A percentile compares a stretch with the other conserved stretches of the same genome.
Evolutionary conservation across 441 rosid species (phyloP).

Genomic region (Adansonia gregorii): DNA sequence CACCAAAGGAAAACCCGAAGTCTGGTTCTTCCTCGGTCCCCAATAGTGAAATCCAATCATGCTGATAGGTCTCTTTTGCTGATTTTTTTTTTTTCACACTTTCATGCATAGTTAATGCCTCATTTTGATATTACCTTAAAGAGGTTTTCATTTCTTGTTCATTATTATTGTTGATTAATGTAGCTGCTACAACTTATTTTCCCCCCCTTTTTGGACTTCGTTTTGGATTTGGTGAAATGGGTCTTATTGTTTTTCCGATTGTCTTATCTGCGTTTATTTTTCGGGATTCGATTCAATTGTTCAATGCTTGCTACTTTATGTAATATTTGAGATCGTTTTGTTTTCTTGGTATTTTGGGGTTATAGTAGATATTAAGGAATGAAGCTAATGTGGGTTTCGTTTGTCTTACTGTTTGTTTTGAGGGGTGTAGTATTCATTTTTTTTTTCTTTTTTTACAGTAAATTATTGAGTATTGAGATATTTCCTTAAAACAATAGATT

Average conservation of each 20-base stretch:
- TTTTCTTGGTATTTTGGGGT: neutral
- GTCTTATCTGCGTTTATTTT: neutral
- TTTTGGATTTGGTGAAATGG: conserved; percentile 21
- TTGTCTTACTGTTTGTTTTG: neutral
- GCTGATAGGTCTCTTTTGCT: conserved; percentile 44
- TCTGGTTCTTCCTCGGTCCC: neutral
- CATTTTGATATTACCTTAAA: neutral
- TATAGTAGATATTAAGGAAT: neutral
- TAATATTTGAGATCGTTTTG: neutral
- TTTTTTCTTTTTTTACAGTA: neutral
- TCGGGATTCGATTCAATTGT: conserved; percentile 1
- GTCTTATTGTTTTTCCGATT: neutral
- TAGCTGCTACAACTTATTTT: conserved; percentile 3
- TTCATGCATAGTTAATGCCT: neutral
- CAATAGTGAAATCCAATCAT: conserved; percentile 35
- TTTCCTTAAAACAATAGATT: neutral
- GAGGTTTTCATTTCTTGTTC: neutral
- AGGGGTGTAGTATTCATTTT: neutral
- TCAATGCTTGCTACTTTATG: neutral
- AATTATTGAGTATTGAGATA: neutral
- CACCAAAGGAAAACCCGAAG: neutral
- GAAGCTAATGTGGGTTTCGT: neutral
- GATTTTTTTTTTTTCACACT: neutral
- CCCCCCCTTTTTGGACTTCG: neutral
- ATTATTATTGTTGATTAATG: neutral